Base-by-base conservation (phyloP, 2,329 filamentous ascomycete genomes). In the Metarhizium sp. region DNA sequence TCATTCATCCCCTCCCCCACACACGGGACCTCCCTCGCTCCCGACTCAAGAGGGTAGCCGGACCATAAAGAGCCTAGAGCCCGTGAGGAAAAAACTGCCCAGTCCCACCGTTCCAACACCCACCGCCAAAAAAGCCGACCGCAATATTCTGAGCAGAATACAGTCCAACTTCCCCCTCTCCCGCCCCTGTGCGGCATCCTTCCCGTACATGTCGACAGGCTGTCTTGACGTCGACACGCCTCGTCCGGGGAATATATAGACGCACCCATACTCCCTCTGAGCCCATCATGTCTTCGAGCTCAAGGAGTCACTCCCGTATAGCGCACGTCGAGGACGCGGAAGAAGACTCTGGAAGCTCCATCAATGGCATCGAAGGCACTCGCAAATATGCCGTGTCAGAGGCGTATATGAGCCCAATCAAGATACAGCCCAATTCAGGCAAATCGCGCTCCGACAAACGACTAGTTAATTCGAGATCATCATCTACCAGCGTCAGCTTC, bases 361-460 rank as follows among this genome's bases (percentile, higher is more conserved):
- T 73, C 45, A 68, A 68, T 59, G 73, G 72, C 48, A 71, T 71
- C 20, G 65, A 64, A 58, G 67, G 69, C 57, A 73, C 69, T 48
- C 68, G 71, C 34, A 66, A 64, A 51, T 81, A 80, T 67, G 78
- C 79, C 59, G 69, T 69, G 38, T 78, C 77, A 34, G 67, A 73
- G 53, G 73, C 70, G n/a, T 67, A 72, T 34, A 55, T 57, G 40
- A 75, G 51, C 59, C 74, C 76, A 10, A 65, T 62, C 52, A 79
- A 77, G 59, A 73, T 80, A 62, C 73, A 72, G 36, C 74, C 79
- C 62, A 82, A 81, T 64, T 80, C 75, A 20, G 67, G 78, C 59
- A 78, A 74, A 63, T 70, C 75, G 47, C 74, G 77, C 58, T 74
- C 63, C 54, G 72, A 76, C 46, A 66, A 63, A 58, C 63, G 64